Evolutionary conservation across 1,139 yeast species (phyloP), one percentile per base, ranked within the genome.

Genomic region (Saccharomyces hybrid): DNA sequence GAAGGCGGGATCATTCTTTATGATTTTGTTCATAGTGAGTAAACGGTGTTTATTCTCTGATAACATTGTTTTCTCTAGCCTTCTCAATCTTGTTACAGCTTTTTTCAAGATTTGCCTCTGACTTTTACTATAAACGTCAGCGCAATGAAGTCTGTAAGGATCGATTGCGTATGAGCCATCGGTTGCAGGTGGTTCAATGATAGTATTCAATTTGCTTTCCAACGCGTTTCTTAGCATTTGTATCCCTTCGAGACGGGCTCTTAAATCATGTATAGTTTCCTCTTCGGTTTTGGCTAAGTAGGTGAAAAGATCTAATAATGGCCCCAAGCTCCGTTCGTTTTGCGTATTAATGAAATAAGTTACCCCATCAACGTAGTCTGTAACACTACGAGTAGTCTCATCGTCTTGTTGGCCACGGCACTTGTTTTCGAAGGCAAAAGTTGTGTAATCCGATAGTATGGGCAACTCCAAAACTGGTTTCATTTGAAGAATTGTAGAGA

Each of bases 171-270:
- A 58, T 8, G 49, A 14, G 6, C 8, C 5, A 34, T 16, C 42
- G 2, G n/a, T 11, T n/a, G 47, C 38, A 3, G 28, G n/a, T 14
- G 27, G 29, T 29, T 47, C 13, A 25, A 38, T 2, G 4, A 46
- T 52, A n/a, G 27, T 47, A 1, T 53, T 47, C 7, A 61, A 46
- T 53, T 68, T 67, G 32, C 56, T 57, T 51, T 60, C 57, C 27
- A 67, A 46, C 1, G 70, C 69, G 14, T 54, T 57, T 49, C 65
- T 61, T 50, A 68, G 50, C 28, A 53, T 54, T 59, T 80, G 79
- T 47, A 84, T 65, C 0, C 88, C 89, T 32, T 83, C 83, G 8
- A 85, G 70, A 57, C 75, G 72, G 77, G 82, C 78, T 62, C 88
- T 74, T 47, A 82, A 65, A 0, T 79, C 75, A 19, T 74, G 65